Conservation (phyloP, 2,329 filamentous ascomycete genomes). For the Pseudogymnoascus sp. region DNA sequence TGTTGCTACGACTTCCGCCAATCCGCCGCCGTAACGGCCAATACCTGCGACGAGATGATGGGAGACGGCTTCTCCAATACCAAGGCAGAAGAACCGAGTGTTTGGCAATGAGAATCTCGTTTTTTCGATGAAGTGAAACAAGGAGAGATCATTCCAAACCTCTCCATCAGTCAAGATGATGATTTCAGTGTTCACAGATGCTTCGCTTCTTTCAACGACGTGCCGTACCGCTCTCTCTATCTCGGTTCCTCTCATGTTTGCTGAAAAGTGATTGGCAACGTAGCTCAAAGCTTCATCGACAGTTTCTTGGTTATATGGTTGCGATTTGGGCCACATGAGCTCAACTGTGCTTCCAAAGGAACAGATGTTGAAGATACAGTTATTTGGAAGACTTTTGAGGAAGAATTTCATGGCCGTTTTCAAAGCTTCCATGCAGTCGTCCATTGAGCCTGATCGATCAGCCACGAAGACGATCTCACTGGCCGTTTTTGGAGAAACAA, state of each 20-base stretch:
- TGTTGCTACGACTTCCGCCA: conserved; percentile 50
- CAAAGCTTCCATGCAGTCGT: conserved; percentile 44
- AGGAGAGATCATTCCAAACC: conserved; percentile 36
- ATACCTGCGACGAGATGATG: conserved; percentile 48
- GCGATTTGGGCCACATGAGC: conserved; percentile 43
- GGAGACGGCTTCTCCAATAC: conserved; percentile 45
- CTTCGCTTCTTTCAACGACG: conserved; percentile 29
- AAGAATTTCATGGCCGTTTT: conserved; percentile 53
- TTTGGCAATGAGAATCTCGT: conserved; percentile 15
- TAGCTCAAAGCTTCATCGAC: conserved; percentile 38
- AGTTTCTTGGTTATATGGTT: conserved; percentile 38
- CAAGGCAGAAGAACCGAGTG: conserved; percentile 47
- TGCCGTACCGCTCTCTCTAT: conserved; percentile 41
- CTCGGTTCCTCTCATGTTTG: conserved; percentile 48
- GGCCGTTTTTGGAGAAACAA: conserved; percentile 47
- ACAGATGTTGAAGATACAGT: conserved; percentile 62
- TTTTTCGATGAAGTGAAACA: conserved; percentile 38
- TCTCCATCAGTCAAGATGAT: conserved; percentile 52
- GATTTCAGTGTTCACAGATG: conserved; percentile 39
- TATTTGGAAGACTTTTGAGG: conserved; percentile 56
- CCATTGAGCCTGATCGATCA: conserved; percentile 65
- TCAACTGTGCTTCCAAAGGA: conserved; percentile 48
- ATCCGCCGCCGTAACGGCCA: conserved; percentile 47
- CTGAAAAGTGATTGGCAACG: conserved; percentile 29
- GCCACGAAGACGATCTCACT: conserved; percentile 65